These are phyloP conservation scores for Yamadazyma spencermartinsiae DNA, from an alignment of 1,139 yeast species.

Conservation along the genomic window DNA sequence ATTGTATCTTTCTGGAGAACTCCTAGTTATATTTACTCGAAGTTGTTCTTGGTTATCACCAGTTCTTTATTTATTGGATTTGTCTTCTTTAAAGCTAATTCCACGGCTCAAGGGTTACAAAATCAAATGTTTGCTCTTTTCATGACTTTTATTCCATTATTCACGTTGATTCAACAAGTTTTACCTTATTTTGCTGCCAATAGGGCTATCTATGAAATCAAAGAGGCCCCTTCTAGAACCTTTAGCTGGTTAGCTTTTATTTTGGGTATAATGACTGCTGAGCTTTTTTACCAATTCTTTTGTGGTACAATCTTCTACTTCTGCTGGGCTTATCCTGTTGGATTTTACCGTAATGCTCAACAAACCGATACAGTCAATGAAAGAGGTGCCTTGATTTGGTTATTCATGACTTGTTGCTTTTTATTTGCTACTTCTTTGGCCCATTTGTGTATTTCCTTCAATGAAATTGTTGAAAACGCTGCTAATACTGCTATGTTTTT, in stretches of 20 bases:
- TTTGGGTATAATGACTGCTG: constrained; percentile 35
- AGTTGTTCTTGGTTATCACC: constrained; percentile 34
- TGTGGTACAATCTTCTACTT: constrained; percentile 37
- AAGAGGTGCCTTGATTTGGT: constrained; percentile 71
- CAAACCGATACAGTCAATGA: constrained; percentile 28
- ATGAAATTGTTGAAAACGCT: constrained; percentile 68
- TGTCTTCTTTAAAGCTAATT: constrained; percentile 59
- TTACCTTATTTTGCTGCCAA: constrained; percentile 70
- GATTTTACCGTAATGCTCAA: constrained; percentile 35
- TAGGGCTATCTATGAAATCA: constrained; percentile 81
- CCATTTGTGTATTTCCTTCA: constrained; percentile 61
- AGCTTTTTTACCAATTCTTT: constrained; percentile 35
- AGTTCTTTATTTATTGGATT: constrained; percentile 51
- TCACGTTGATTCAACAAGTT: constrained; percentile 69
- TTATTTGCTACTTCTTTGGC: constrained; percentile 66
- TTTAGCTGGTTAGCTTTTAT: constrained; percentile 51
- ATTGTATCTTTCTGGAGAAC: constrained; percentile 46
- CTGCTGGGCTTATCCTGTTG: constrained; percentile 46
- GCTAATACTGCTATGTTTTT: constrained; percentile 64
- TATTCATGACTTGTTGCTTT: constrained; percentile 54
- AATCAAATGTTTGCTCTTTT: constrained; percentile 69
- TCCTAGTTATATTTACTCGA: constrained; percentile 40
- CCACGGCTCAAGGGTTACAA: constrained; percentile 58
- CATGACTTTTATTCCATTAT: constrained; percentile 64
- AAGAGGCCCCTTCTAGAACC: constrained; percentile 76